These are phyloP conservation scores for Lactifluus hygrophoroides DNA, from an alignment of 768 basidiomycete genomes.

Conservation along the genomic window DNA sequence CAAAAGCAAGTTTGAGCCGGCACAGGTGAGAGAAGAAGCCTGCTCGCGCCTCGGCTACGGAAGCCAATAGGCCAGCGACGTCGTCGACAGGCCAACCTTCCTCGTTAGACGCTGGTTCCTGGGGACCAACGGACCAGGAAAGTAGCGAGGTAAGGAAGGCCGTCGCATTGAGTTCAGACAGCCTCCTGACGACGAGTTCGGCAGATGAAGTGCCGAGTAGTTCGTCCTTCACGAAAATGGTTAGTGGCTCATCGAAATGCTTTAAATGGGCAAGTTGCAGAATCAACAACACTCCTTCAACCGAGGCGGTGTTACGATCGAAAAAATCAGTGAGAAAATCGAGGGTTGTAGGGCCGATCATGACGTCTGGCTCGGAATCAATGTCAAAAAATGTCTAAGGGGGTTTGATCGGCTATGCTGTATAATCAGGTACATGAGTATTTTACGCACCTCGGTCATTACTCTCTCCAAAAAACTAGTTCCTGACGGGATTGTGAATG, in stretches of 20 bases:
- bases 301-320: constrained; percentile 44
- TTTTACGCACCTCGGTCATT: constrained; percentile 39
- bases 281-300: constrained; percentile 48
- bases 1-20: constrained; percentile 40
- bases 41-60: constrained; percentile 33
- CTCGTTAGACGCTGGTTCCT: constrained; percentile 1
- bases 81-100: constrained; percentile 25
- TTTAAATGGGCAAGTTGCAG: constrained; percentile 64
- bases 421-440: neutral
- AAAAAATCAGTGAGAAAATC: constrained; percentile 52
- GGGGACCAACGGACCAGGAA: constrained; percentile 18
- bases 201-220: constrained; percentile 10
- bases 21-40: constrained; percentile 28
- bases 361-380: constrained; percentile 48
- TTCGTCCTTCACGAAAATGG: constrained; percentile 32
- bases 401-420: neutral
- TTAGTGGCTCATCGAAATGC: constrained; percentile 60
- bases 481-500: constrained; percentile 44
- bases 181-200: neutral
- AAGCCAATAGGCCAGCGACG: constrained; percentile 27
- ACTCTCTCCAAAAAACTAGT: constrained; percentile 42
- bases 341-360: constrained; percentile 51
- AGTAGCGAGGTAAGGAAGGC: constrained; percentile 30
- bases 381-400: constrained; percentile 55
- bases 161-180: constrained; percentile 22